Percentiles rank a stretch among this genome's conserved stretches.
Conservation (phyloP, 495 filamentous ascomycete species). For the Penicillium samsonianum region DNA sequence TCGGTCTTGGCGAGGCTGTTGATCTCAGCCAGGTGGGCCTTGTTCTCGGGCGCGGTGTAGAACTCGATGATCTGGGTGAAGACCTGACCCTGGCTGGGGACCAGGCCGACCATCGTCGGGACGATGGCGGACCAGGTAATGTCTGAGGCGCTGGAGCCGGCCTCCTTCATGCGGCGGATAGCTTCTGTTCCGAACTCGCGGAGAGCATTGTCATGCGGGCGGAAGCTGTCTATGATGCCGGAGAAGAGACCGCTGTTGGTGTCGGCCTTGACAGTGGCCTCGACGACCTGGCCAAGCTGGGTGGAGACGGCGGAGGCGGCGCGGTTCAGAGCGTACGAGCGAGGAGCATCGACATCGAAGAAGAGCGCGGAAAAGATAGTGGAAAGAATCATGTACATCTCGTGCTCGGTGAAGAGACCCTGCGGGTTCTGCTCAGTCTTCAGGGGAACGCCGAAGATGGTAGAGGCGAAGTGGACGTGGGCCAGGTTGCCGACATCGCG, state of each 20-base stretch:
- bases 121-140: conserved; percentile 74
- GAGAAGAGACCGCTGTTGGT: conserved; percentile 56
- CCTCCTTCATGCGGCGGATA: conserved; percentile 67
- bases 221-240: conserved; percentile 56
- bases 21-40: conserved; percentile 58
- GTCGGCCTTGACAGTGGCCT: conserved; percentile 65
- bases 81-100: conserved; percentile 71
- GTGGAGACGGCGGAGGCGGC: conserved; percentile 61
- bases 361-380: conserved; percentile 62
- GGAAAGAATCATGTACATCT: conserved; percentile 74
- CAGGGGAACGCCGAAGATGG: conserved; percentile 71
- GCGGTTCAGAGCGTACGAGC: conserved; percentile 58
- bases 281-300: conserved; percentile 63
- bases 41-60: conserved; percentile 63
- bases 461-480: conserved; percentile 70
- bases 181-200: conserved; percentile 68
- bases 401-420: conserved; percentile 75
- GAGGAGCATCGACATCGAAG: conserved; percentile 55
- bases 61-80: conserved; percentile 80
- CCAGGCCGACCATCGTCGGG: conserved; percentile 59
- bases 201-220: conserved; percentile 55
- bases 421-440: conserved; percentile 67
- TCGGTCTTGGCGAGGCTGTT: conserved; percentile 53
- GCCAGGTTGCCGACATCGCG: conserved; percentile 75
- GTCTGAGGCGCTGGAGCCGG: conserved; percentile 63